phyloP scores from a whole-genome alignment of 1,139 yeast species.

The Saccharomyces hybrid region DNA sequence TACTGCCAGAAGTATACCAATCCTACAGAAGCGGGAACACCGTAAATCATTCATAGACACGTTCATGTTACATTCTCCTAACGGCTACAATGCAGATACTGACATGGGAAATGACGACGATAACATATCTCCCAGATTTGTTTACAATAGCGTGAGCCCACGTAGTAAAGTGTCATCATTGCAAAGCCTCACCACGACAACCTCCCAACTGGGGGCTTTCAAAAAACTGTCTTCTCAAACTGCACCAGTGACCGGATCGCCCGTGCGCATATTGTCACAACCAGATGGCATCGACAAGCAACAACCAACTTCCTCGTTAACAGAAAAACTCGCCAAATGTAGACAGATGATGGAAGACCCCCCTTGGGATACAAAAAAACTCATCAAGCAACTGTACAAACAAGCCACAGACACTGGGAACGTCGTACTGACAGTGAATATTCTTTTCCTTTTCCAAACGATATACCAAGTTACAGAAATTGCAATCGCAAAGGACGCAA shows the following conservation, averaged over 20 bases:
- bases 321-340: background rate
- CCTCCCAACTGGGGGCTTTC: conserved; percentile 9
- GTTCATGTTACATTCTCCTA: conserved; percentile 11
- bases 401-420: conserved; percentile 30
- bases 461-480: conserved; percentile 20
- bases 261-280: background rate
- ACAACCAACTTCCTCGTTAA: background rate
- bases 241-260: background rate
- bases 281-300: background rate
- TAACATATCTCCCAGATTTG: conserved; percentile 3
- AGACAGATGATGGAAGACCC: conserved; percentile 7
- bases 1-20: conserved; percentile 11
- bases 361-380: conserved; percentile 28
- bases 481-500: conserved; percentile 22
- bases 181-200: conserved; percentile 9
- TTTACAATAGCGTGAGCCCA: conserved; percentile 10
- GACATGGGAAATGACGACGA: background rate
- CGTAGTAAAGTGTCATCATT: conserved; percentile 14
- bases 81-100: conserved; percentile 6
- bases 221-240: conserved; percentile 5
- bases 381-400: conserved; percentile 25
- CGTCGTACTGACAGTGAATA: conserved; percentile 24
- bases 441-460: conserved; percentile 25
- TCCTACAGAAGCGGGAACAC: conserved; percentile 14
- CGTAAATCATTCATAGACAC: conserved; percentile 25